Evolutionary conservation across 768 basidiomycete species (phyloP).

Genomic region (Termitomyces heimii): DNA sequence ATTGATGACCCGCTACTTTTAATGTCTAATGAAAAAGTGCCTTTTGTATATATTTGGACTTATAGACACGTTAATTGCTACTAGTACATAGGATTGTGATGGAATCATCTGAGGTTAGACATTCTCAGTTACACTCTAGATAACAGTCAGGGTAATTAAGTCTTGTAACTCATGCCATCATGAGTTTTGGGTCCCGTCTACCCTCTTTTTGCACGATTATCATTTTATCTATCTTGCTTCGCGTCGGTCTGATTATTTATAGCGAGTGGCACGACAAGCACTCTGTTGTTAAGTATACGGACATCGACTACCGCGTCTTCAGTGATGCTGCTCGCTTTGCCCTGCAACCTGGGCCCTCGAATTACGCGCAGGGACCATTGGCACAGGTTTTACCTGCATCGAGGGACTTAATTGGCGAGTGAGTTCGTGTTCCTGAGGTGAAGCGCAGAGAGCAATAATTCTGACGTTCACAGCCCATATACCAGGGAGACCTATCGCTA

Average conservation of each 20-base stretch:
- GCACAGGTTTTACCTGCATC: slow-evolving; percentile 31
- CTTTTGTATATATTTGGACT: not conserved
- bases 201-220: slow-evolving; percentile 48
- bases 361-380: slow-evolving; percentile 50
- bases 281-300: slow-evolving; percentile 92
- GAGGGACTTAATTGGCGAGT: slow-evolving; percentile 64
- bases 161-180: slow-evolving; percentile 9
- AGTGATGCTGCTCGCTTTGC: slow-evolving; percentile 82
- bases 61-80: not conserved
- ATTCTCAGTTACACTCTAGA: not conserved
- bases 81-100: not conserved
- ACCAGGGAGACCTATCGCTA: slow-evolving; percentile 91
- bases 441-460: slow-evolving; percentile 6
- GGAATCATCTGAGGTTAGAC: not conserved
- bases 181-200: slow-evolving; percentile 17
- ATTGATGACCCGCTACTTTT: not conserved
- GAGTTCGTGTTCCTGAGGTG: slow-evolving; percentile 5
- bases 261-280: slow-evolving; percentile 87
- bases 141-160: not conserved
- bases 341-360: slow-evolving; percentile 40
- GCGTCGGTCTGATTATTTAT: slow-evolving; percentile 70
- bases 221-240: slow-evolving; percentile 48
- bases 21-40: not conserved
- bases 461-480: slow-evolving; percentile 63
- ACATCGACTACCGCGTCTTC: slow-evolving; percentile 95